These are phyloP conservation scores for Raphanus hybrid DNA, from an alignment of 441 rosid genomes.

Conservation along the genomic window DNA sequence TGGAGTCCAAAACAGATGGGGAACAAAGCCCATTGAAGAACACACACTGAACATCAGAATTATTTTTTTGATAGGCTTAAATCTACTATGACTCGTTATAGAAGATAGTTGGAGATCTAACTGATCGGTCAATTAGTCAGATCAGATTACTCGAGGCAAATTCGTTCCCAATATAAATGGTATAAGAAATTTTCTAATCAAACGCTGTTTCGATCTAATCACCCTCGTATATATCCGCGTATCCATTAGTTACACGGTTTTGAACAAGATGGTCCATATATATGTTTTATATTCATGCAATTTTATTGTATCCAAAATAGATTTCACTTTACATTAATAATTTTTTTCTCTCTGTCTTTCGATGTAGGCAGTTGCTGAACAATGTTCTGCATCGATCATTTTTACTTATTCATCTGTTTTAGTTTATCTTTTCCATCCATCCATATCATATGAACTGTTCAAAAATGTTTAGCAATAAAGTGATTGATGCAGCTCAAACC, in stretches of 20 bases:
- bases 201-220: not conserved
- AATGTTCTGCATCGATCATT: not conserved
- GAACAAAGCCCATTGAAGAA: too few relatives aligned
- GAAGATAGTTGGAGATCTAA: too few relatives aligned
- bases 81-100: too few relatives aligned
- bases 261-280: not conserved
- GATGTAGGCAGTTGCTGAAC: not conserved
- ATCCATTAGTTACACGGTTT: not conserved
- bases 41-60: too few relatives aligned
- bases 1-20: too few relatives aligned
- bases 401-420: not conserved
- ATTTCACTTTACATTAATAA: not conserved
- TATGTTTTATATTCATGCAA: not conserved
- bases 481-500: not conserved
- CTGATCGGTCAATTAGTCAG: too few relatives aligned
- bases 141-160: too few relatives aligned
- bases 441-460: not conserved
- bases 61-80: too few relatives aligned
- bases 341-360: too few relatives aligned
- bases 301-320: not conserved
- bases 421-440: too few relatives aligned
- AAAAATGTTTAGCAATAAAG: not conserved
- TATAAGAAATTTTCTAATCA: not conserved
- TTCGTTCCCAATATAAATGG: not conserved
- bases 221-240: not conserved